Evolutionary conservation across 768 basidiomycete species (phyloP), one percentile per base, ranked within the genome.

Genomic region (Leccinum subgranulosum): DNA sequence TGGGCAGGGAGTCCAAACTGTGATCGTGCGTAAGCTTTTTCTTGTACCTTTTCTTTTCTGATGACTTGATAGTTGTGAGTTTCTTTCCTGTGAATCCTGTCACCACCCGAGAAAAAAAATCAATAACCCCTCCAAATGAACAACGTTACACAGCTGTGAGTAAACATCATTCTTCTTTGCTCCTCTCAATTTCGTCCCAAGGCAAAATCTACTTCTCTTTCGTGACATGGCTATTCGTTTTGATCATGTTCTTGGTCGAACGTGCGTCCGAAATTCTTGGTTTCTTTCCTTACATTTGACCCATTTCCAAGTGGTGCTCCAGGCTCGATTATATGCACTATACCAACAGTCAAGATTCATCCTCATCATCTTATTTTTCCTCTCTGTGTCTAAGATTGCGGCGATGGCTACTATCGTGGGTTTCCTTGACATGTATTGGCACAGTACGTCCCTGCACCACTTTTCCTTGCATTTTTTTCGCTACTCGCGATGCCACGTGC

Each of bases 21-120:
- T 31, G 3, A 28, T 54, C 8, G 66, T 68, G 53, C 6, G 64
- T 31, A 15, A 8, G 4, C 39, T n/a, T 53, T 39, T 6, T 0
- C 6, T 23, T 12, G 1, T 5, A 0, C 3, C 12, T 11, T 41
- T 34, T 25, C 21, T 43, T 0, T 49, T 6, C 50, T 65, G 11
- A 67, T 21, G 2, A 34, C 21, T 15, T 27, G 25, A 29, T 23
- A 67, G 65, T 65, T 58, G 63, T 67, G 51, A n/a, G 60, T 67
- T 23, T 8, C 11, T 27, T 8, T 33, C n/a, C n/a, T n/a, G n/a
- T n/a, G n/a, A n/a, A n/a, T 51, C 10, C 29, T 31, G 29, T 11
- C 29, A 11, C 10, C 29, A 11, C 29, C 10, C 11, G 19, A 48
- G 31, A 10, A 51, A 39, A n/a, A n/a, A 39, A 4, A 5, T 12